phyloP scores from a whole-genome alignment of 75 land plant genomes.

The Cupressus sempervirens region DNA sequence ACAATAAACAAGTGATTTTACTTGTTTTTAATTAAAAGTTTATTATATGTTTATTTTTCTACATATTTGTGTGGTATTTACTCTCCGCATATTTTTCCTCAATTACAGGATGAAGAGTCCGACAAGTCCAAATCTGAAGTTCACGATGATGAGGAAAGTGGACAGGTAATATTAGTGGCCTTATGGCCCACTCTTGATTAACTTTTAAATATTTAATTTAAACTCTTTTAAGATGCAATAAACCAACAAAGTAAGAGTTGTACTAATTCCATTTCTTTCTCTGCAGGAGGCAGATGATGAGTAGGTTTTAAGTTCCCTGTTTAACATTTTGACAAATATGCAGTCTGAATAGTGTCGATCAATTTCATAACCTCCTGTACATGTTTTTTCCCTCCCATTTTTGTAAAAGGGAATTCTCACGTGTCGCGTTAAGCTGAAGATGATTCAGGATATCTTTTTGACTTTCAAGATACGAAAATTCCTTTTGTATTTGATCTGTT shows the following conservation, averaged over 20 bases:
- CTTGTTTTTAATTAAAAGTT: neutral
- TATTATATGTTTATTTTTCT: neutral
- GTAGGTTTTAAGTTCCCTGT: neutral
- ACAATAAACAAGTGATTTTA: constrained; percentile 19
- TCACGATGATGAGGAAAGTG: constrained; percentile 53
- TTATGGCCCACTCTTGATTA: neutral
- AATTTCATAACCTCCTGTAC: neutral
- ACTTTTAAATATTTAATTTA: neutral
- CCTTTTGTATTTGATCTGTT: neutral
- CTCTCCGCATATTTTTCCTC: too few relatives aligned
- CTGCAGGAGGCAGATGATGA: neutral
- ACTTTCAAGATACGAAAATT: neutral
- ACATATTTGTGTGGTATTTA: too few relatives aligned
- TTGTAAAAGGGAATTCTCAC: neutral
- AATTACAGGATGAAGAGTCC: constrained; percentile 30
- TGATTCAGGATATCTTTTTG: neutral
- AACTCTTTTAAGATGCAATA: neutral
- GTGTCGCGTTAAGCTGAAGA: neutral
- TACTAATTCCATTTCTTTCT: neutral
- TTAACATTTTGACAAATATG: neutral
- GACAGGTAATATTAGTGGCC: constrained; percentile 3
- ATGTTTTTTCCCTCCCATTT: neutral
- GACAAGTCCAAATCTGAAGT: constrained; percentile 69
- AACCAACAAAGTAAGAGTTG: neutral
- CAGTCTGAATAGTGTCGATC: neutral